Conservation (phyloP, 306 rosid species). For the Mucuna pruriens region DNA sequence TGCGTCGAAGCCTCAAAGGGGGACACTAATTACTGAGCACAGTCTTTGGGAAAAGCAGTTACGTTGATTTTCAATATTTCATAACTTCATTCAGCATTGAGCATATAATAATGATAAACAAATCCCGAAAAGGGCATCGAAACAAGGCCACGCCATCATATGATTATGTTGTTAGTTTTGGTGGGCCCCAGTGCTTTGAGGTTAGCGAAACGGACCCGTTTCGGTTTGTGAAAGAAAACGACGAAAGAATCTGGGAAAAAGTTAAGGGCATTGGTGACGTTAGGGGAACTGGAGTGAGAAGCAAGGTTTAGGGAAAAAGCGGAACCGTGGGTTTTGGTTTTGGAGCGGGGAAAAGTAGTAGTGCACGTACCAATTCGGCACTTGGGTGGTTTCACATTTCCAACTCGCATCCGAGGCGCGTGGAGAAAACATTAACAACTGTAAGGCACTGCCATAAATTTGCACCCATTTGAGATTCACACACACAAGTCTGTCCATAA, state of each 20-base stretch:
- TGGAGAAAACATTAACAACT: too few relatives aligned
- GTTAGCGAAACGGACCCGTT: slow-evolving; percentile 35
- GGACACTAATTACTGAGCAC: slow-evolving; percentile 21
- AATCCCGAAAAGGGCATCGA: slow-evolving; percentile 32
- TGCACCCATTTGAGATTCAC: too few relatives aligned
- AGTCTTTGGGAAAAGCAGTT: slow-evolving; percentile 24
- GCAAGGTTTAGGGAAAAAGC: slow-evolving; percentile 58
- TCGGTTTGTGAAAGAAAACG: slow-evolving; percentile 45
- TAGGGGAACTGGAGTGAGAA: slow-evolving; percentile 43
- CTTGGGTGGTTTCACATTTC: background rate
- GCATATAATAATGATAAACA: slow-evolving; percentile 6
- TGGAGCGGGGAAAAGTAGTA: slow-evolving; percentile 26
- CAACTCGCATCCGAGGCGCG: slow-evolving; percentile 51
- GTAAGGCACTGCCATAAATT: too few relatives aligned
- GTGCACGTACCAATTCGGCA: slow-evolving; percentile 2
- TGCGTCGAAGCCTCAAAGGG: slow-evolving; percentile 22
- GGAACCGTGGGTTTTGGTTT: slow-evolving; percentile 66
- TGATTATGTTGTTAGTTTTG: slow-evolving; percentile 40
- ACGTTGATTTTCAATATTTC: slow-evolving; percentile 13
- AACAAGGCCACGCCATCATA: slow-evolving; percentile 36
- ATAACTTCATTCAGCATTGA: background rate
- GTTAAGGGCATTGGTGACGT: slow-evolving; percentile 43
- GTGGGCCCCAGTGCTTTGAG: slow-evolving; percentile 35
- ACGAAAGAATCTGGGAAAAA: slow-evolving; percentile 59
- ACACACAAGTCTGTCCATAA: too few relatives aligned